Evolutionary conservation across 306 rosid species (phyloP), one percentile per base, ranked within the genome.

Genomic region (Albizia julibrissin): DNA sequence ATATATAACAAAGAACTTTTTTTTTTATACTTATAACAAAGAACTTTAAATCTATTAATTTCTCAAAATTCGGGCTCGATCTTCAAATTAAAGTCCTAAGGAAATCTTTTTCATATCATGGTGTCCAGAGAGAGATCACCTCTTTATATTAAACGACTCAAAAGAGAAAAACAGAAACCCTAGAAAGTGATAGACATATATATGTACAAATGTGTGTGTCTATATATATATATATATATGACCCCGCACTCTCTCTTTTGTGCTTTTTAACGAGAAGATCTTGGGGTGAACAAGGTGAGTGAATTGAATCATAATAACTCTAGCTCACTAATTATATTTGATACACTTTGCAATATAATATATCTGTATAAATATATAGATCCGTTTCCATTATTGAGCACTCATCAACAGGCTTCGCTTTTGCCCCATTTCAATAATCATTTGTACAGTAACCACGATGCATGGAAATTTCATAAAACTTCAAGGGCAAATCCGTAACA

Each of bases 361-460:
- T 47, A 4, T 47, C 18, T 52, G 15, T 64, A 50, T 1, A 22
- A 9, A 22, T 58, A 5, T 58, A 4, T 22, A 14, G 12, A n/a
- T 22, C 34, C 18, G 2, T 62, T 76, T 84, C 89, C 79, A 90
- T 86, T 76, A 92, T 90, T 91, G 84, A 88, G 91, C 85, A 87
- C 90, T 88, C 92, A 89, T 88, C 92, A 89, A 82, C 85, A 78
- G 59, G 70, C 49, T 74, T 86, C 72, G 52, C 89, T 85, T 85
- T 89, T 85, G 8, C 77, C 82, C 89, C 84, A 64, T 66, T 82
- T 26, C 58, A 58, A 66, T 37, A 61, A 73, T 83, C 74, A 72
- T 64, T 68, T 79, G 77, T 64, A 78, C 22, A 75, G 81, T 68
- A 77, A 71, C 68, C 37, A 27, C 70, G 7, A 58, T 78, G 87